These are phyloP conservation scores for Gracilaria caudata DNA, from an alignment of 23 red algal species.

Conservation along the genomic window DNA sequence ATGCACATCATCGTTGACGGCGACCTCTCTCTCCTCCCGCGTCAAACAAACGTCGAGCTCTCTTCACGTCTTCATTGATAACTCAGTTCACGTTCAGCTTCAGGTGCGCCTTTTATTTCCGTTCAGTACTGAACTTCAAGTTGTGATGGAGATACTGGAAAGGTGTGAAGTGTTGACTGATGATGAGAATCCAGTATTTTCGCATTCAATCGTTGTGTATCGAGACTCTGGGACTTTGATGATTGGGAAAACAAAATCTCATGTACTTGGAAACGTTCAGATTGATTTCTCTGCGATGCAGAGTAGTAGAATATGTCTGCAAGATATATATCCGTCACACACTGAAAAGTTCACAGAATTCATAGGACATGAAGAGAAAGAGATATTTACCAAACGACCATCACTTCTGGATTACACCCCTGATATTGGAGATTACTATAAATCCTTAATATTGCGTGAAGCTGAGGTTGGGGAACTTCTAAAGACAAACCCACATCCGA, in stretches of 20 bases:
- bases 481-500: not conserved
- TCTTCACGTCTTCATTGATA: too few relatives aligned
- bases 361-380: not conserved
- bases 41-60: too few relatives aligned
- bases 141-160: constrained; percentile 16
- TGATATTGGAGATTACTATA: constrained; percentile 3
- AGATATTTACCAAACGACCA: not conserved
- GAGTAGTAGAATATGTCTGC: not conserved
- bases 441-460: not conserved
- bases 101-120: not conserved
- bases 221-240: constrained; percentile 1
- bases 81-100: too few relatives aligned
- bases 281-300: constrained; percentile 14
- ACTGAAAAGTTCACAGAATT: not conserved
- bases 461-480: constrained; percentile 18
- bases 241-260: constrained; percentile 5
- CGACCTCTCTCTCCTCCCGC: too few relatives aligned
- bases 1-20: too few relatives aligned
- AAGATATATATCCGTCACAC: constrained; percentile 4
- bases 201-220: constrained; percentile 33
- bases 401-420: constrained; percentile 23
- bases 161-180: constrained; percentile 2
- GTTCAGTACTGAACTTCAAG: not conserved
- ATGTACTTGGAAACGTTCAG: not conserved
- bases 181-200: constrained; percentile 22